Conservation (phyloP, 495 filamentous ascomycete species). For the Glutinoglossum americanum region DNA sequence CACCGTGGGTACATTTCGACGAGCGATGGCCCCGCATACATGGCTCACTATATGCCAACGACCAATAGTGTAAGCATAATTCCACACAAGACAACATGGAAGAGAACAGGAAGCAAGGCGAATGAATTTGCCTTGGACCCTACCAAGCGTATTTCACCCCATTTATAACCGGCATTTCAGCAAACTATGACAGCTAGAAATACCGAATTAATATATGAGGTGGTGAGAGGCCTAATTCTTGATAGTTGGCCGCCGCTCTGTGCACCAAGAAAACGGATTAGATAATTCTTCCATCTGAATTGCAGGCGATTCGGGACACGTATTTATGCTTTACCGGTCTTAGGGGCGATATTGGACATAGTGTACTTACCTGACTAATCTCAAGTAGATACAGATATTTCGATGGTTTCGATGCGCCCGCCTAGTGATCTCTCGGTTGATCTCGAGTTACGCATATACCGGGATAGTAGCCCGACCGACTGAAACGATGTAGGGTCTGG, state of each 20-base stretch:
- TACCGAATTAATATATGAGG: background rate
- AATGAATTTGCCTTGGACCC: background rate
- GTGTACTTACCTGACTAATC: background rate
- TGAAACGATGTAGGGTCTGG: background rate
- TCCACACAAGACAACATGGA: background rate
- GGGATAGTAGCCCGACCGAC: background rate
- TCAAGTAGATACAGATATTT: background rate
- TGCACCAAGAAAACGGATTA: background rate
- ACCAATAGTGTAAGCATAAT: background rate
- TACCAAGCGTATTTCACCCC: constrained; percentile 6
- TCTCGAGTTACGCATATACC: background rate
- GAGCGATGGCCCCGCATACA: constrained; percentile 77
- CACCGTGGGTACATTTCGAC: constrained; percentile 58
- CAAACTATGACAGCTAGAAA: background rate
- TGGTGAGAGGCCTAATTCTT: background rate
- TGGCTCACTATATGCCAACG: constrained; percentile 29
- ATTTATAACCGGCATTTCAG: constrained; percentile 4
- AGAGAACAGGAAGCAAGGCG: background rate
- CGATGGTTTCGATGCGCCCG: background rate
- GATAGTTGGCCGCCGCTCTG: background rate
- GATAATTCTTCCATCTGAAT: background rate
- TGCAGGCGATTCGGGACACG: background rate
- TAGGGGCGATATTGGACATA: too few relatives aligned
- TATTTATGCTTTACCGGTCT: background rate
- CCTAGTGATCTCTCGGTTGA: background rate